Base-by-base conservation (phyloP, 2,329 filamentous ascomycete species). In the Exutisphaerella laricina region DNA sequence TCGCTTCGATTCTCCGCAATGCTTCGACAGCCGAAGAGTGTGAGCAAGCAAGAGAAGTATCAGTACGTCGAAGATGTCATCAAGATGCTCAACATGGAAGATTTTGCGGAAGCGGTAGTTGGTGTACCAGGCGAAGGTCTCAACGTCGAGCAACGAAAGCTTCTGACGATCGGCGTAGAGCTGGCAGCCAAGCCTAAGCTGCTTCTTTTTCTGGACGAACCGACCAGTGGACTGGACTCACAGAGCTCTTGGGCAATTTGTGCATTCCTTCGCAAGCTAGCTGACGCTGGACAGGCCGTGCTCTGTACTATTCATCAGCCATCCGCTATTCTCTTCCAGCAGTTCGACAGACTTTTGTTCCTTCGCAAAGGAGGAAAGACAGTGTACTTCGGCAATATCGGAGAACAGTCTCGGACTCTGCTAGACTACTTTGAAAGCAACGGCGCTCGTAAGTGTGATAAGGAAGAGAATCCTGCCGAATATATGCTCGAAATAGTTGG, bases 401-500 rank as follows among this genome's bases (percentile, higher is more conserved):
- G 70, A 35, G 45, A 67, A 17, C 65, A 69, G 46, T 69, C 67
- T 0, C 53, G 55, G 12, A 66, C 55, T 0, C 59, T 72, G 0
- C 54, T 70, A 2, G 53, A 67, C 30, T 72, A 72, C 61, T 88
- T 89, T 45, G 77, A 82, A 57, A 56, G 63, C 8, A 76, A 84
- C 42, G 84, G 83, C 4, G 80, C 77, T 1, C 69, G 76, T 3
- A 64, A 67, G 33, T 84, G 83, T 45, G 71, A 69, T 6, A 45
- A 55, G 13, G 53, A 55, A 1, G 82, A 83, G 47, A 88, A 88
- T 53, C 84, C 84, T 0, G 84, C 84, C 1, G 84, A 88, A 63
- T 88, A 79, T 67, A 86, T 88, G 78, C 72, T 88, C n/a, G 69
- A 72, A 45, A 61, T 70, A 34, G 64, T 65, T 17, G 56, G 56